These are phyloP conservation scores for Magnolia kwangsiensis DNA, from an alignment of 164 flowering plant species.

Conservation along the genomic window DNA sequence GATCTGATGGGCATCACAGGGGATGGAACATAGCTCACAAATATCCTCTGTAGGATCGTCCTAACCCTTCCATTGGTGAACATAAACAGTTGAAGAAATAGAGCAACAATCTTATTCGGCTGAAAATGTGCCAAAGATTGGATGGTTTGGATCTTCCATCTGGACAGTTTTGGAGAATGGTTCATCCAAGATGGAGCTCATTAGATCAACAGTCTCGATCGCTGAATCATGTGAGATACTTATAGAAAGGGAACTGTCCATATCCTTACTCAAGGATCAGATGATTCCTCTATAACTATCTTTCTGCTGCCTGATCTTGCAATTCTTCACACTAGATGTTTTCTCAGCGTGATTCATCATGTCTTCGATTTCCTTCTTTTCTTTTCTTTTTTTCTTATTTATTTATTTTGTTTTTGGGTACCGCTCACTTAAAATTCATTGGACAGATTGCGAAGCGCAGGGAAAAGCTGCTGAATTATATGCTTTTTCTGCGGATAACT, in stretches of 20 bases:
- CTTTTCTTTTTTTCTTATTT: neutral
- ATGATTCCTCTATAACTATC: neutral
- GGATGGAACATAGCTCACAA: neutral
- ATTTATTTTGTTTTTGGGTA: neutral
- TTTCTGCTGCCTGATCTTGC: neutral
- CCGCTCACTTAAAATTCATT: neutral
- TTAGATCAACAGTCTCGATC: neutral
- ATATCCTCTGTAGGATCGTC: neutral
- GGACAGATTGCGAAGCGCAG: constrained; percentile 70
- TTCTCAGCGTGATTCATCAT: neutral
- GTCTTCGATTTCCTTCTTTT: neutral
- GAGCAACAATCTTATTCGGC: neutral
- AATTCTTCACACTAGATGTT: neutral
- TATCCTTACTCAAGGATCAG: neutral
- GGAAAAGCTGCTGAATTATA: constrained; percentile 48
- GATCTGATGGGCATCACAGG: neutral
- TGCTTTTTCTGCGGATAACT: constrained; percentile 64
- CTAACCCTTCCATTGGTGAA: neutral
- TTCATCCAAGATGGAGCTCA: neutral
- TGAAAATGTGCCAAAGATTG: neutral
- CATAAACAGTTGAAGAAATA: too few species aligned
- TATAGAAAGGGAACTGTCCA: neutral
- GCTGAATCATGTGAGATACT: neutral
- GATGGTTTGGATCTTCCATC: neutral
- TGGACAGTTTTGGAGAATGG: neutral